Percentiles rank a stretch among this genome's conserved stretches.
Conservation (phyloP, 2,329 filamentous ascomycete genomes). For the Fusarium brevicatenulatum region DNA sequence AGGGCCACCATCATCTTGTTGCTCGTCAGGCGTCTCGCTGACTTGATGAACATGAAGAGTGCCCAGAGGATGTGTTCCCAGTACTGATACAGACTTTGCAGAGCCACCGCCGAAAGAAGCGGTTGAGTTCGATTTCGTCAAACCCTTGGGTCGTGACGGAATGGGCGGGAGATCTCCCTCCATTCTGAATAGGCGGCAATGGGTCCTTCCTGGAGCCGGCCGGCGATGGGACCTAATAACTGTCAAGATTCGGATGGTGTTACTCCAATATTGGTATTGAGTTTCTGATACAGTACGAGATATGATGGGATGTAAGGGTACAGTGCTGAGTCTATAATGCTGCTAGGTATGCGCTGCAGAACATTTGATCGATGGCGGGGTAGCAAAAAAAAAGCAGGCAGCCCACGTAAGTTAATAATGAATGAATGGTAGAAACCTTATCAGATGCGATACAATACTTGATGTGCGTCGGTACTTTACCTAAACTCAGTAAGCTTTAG, state of each 20-base stretch:
- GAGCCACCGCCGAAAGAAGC: conserved; percentile 41
- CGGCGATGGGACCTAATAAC: neutral
- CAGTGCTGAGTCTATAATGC: conserved; percentile 8
- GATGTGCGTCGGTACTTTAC: neutral
- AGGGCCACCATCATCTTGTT: conserved; percentile 39
- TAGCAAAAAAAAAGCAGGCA: conserved; percentile 23
- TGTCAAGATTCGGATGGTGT: neutral
- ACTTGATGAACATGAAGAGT: conserved; percentile 53
- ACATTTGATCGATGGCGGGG: conserved; percentile 5
- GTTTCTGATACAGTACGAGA: neutral
- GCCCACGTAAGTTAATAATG: neutral
- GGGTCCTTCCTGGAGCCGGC: neutral
- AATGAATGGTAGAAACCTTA: neutral
- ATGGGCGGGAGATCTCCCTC: conserved; percentile 35
- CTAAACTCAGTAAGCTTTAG: neutral
- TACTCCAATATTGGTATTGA: neutral
- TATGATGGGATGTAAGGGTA: neutral
- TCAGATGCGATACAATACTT: neutral
- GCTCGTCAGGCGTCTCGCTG: conserved; percentile 23
- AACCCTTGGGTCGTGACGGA: conserved; percentile 35
- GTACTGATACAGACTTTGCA: conserved; percentile 51
- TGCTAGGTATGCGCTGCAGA: neutral
- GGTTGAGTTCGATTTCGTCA: conserved; percentile 52
- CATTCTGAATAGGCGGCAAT: conserved; percentile 28
- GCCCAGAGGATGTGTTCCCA: conserved; percentile 56